Conservation (phyloP, 2,329 filamentous ascomycete species). For the Dactylonectria macrodidyma region DNA sequence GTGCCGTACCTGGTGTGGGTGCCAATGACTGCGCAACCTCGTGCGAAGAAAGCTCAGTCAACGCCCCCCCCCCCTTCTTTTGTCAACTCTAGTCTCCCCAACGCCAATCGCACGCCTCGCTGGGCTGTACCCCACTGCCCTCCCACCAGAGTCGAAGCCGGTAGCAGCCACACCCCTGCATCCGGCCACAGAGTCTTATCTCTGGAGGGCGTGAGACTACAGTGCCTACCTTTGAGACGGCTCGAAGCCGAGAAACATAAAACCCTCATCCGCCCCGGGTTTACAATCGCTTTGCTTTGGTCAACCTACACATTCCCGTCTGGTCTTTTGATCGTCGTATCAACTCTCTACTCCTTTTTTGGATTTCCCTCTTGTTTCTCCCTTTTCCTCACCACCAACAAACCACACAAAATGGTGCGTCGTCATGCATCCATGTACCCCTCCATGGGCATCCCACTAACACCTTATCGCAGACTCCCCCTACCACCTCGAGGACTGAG, state of each 20-base stretch:
- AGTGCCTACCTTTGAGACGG: conserved; percentile 35
- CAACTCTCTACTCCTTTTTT: conserved; percentile 26
- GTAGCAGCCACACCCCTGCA: conserved; percentile 50
- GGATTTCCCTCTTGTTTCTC: conserved; percentile 10
- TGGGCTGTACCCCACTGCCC: conserved; percentile 29
- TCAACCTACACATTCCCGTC: conserved; percentile 44
- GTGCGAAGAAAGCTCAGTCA: conserved; percentile 24
- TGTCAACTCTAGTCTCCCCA: conserved; percentile 17
- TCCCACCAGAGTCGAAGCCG: conserved; percentile 40
- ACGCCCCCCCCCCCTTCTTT: conserved; percentile 34
- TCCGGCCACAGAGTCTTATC: conserved; percentile 48
- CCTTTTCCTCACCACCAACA: conserved; percentile 13
- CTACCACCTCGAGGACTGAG: conserved; percentile 47
- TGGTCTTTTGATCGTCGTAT: conserved; percentile 41
- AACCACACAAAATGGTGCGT: conserved; percentile 42
- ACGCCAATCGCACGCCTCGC: conserved; percentile 38
- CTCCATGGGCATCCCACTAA: conserved; percentile 37
- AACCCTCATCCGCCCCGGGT: conserved; percentile 45
- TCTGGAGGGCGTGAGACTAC: conserved; percentile 38
- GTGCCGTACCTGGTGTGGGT: conserved; percentile 18
- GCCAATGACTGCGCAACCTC: conserved; percentile 29
- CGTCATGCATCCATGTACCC: conserved; percentile 22
- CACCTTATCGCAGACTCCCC: conserved; percentile 33
- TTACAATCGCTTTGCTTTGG: conserved; percentile 32
- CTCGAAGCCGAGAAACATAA: conserved; percentile 46